Base-by-base conservation (phyloP, 805 yeast genomes). In the Kuraishia capsulata region DNA sequence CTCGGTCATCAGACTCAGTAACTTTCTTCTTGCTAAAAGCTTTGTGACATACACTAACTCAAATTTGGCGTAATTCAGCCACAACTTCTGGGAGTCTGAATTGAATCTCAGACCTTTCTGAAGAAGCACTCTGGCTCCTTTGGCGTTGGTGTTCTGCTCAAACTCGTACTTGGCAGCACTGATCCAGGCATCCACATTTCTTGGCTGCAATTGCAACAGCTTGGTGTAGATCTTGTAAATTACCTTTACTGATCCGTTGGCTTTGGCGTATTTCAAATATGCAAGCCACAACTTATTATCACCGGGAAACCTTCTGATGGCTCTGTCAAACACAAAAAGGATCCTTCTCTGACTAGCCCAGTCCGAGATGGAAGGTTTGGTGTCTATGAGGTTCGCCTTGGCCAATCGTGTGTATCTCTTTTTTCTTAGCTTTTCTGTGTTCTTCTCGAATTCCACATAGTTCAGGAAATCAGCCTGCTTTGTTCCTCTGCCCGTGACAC, bases 161-260 rank as follows among this genome's bases (percentile, higher is more conserved):
- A 85, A 81, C 61, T 92, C 97, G 60, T 86, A 87, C 54, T 85
- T 85, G 23, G 97, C 96, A 19, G 96, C 97, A 51, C 86, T 75
- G 32, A 92, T 75, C 98, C 98, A 92, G 14, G 90, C 83, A 49
- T 81, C 83, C 2, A 87, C 74, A 52, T 89, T 84, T 32, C 83
- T 73, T n/a, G 98, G 97, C 55, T 92, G 97, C 45, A 88, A 62
- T 58, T 81, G 86, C 49, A 92, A 67, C 47, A 90, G 66, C 41
- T 76, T 74, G 4, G 89, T 79, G 57, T 88, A 86, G 5, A 86
- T 78, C 45, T 77, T 78, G 54, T 84, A 85, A 14, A 82, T 75
- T 38, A 77, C 77, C 50, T 79, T 81, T 44, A 81, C 76, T 3
- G 87, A 78, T 8, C 83, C 84, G 39, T 74, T 69, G 13, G 66